Evolutionary conservation across 257 asterid species (phyloP), one percentile per base, ranked within the genome.

Genomic region (Mitragyna speciosa): DNA sequence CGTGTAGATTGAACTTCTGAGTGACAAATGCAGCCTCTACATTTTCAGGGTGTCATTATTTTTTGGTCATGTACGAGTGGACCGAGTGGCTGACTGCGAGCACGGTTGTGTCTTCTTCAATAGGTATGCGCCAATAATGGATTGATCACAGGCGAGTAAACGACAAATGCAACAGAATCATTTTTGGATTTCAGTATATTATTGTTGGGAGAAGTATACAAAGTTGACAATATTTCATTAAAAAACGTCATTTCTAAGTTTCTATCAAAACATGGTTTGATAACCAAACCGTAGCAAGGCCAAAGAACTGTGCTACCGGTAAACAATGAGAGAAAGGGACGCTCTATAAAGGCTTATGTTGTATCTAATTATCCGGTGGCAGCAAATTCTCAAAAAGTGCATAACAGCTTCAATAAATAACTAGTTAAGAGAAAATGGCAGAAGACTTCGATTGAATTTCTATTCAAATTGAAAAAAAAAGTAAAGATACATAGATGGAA

Each of bases 401-500:
- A n/a, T n/a, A n/a, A n/a, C n/a, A n/a, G n/a, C 4, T 36, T 2
- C 41, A 36, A 36, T 45, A 9, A 45, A 45, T 9, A 9, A n/a
- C 22, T 24, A 59, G 30, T 24, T 12, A 31, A 61, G 68, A 61
- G 1, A 61, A 2, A 61, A 61, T 61, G 68, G 17, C 36, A 10
- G 36, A 61, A 61, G 36, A n/a, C 75, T 72, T 33, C 72, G 26
- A 28, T 76, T 66, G 48, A 83, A 41, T 76, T 76, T 61, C 70
- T 14, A n/a, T 48, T 80, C 48, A 72, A 47, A 64, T 73, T 43
- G 30, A 68, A 51, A 7, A 14, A 24, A 56, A 22, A 61, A 64
- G 76, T 52, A 66, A 63, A 30, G 33, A 66, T 33, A 70, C 76
- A 70, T 26, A 61, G 59, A 52, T 31, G 68, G 65, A 11, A 58